Percentiles rank a stretch among this genome's conserved stretches.
Evolutionary conservation across 495 filamentous ascomycete species (phyloP).

Genomic region (Friedmanniomyces endolithicus): DNA sequence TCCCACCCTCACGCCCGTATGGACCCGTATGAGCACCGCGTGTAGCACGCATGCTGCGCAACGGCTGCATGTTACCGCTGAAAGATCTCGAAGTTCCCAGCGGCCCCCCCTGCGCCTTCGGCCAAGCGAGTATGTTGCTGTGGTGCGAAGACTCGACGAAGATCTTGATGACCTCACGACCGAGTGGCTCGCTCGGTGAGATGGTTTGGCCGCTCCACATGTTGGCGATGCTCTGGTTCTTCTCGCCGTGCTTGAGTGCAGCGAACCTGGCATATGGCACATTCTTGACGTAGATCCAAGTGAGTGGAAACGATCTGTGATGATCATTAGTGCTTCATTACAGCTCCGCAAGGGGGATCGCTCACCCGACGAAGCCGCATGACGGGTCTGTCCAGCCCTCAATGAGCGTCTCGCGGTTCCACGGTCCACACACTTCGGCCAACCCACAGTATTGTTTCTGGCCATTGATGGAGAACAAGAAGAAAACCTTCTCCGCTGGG

Average conservation of each 20-base stretch:
- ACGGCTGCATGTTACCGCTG: neutral
- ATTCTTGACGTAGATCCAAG: conserved; percentile 11
- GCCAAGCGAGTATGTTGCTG: conserved; percentile 10
- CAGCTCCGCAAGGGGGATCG: neutral
- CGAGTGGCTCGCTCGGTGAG: neutral
- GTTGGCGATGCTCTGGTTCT: conserved; percentile 1
- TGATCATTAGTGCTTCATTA: neutral
- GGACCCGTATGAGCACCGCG: neutral
- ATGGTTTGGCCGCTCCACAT: conserved; percentile 18
- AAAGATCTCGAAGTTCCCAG: neutral
- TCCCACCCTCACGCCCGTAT: neutral
- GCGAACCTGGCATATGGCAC: conserved; percentile 6
- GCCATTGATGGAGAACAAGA: conserved; percentile 14
- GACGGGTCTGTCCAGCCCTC: conserved; percentile 3
- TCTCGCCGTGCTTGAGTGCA: neutral
- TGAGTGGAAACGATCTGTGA: conserved; percentile 7
- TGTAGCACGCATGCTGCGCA: neutral
- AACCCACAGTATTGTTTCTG: conserved; percentile 12
- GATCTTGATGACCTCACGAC: conserved; percentile 4
- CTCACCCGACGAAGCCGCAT: neutral
- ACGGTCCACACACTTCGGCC: conserved; percentile 8
- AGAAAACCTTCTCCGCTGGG: neutral
- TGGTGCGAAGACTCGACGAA: conserved; percentile 1
- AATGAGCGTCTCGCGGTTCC: neutral
- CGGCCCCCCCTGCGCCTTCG: neutral